Conservation (phyloP, 129 eudicot genomes). For the Flaveria sonorensis region DNA sequence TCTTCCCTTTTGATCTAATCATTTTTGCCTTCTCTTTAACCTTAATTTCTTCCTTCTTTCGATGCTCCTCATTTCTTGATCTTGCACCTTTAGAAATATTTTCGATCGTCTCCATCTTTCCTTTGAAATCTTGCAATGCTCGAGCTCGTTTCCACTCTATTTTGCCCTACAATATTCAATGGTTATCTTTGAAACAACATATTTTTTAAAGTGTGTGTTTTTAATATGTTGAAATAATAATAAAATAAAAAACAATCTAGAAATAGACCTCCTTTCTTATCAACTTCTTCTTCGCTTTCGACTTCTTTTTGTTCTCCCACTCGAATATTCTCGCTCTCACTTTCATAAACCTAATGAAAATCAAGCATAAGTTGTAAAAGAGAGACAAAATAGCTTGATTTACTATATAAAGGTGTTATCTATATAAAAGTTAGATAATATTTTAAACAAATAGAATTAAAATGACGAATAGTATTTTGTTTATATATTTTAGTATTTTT, state of each 20-base stretch:
- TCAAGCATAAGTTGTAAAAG: not conserved
- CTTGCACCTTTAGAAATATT: slow-evolving; percentile 61
- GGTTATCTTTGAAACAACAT: not conserved
- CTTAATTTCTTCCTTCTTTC: slow-evolving; percentile 53
- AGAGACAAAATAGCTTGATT: not conserved
- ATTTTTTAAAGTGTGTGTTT: not conserved
- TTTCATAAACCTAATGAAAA: slow-evolving; percentile 51
- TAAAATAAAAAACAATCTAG: too few species aligned
- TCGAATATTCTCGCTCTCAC: slow-evolving; percentile 44
- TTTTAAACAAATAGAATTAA: too few species aligned
- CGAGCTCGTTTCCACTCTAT: slow-evolving; percentile 52
- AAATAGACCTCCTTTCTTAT: slow-evolving; percentile 53
- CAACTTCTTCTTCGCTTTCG: slow-evolving; percentile 52
- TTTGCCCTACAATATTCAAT: slow-evolving; percentile 40
- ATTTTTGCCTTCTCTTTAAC: slow-evolving; percentile 63
- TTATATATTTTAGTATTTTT: too few species aligned
- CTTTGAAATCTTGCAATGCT: slow-evolving; percentile 41
- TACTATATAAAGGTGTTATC: too few species aligned
- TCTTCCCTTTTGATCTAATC: slow-evolving; percentile 54
- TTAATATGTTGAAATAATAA: not conserved
- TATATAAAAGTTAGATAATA: not conserved
- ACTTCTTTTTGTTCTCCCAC: slow-evolving; percentile 73
- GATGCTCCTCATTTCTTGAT: slow-evolving; percentile 47
- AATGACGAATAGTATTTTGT: too few species aligned
- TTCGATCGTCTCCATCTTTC: slow-evolving; percentile 46